A percentile compares a stretch with the other conserved stretches of the same genome.
Conservation (phyloP, 1,284 basidiomycete genomes). For the Tylopilus sp. region DNA sequence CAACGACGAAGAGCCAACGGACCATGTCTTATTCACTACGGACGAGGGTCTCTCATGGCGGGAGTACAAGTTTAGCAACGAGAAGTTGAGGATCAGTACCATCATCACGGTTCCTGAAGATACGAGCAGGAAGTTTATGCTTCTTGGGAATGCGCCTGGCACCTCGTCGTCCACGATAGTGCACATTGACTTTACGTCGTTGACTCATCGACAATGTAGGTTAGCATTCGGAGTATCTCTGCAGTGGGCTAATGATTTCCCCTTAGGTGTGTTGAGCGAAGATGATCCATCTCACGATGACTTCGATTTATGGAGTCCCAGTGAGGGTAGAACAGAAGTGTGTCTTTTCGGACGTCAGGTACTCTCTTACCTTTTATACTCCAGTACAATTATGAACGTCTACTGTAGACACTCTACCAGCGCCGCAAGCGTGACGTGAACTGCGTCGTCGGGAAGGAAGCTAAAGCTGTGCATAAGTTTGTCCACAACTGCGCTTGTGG, state of each 20-base stretch:
- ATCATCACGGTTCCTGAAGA: conserved; percentile 92
- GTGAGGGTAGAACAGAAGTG: conserved; percentile 79
- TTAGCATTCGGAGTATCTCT: conserved; percentile 9
- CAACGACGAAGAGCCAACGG: conserved; percentile 92
- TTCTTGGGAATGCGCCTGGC: conserved; percentile 69
- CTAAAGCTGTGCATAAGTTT: conserved; percentile 52
- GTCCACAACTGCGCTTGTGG: conserved; percentile 75
- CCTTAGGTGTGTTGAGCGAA: conserved; percentile 62
- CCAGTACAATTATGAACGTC: conserved; percentile 1
- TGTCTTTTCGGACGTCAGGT: conserved; percentile 83
- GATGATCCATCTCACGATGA: conserved; percentile 81
- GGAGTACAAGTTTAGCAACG: conserved; percentile 79
- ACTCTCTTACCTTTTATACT: background rate
- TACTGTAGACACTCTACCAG: conserved; percentile 75
- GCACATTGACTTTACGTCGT: conserved; percentile 85
- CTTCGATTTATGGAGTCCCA: conserved; percentile 94
- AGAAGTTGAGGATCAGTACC: conserved; percentile 71
- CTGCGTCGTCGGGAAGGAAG: conserved; percentile 78
- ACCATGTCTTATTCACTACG: conserved; percentile 85
- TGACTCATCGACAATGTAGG: conserved; percentile 77
- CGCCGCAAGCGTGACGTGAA: conserved; percentile 78
- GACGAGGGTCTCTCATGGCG: conserved; percentile 89
- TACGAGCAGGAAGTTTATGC: conserved; percentile 87
- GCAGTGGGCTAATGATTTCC: background rate
- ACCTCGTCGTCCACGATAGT: conserved; percentile 63